These are phyloP conservation scores for Phytophthora hibernalis DNA, from an alignment of 352 stramenopile genomes.

Conservation along the genomic window DNA sequence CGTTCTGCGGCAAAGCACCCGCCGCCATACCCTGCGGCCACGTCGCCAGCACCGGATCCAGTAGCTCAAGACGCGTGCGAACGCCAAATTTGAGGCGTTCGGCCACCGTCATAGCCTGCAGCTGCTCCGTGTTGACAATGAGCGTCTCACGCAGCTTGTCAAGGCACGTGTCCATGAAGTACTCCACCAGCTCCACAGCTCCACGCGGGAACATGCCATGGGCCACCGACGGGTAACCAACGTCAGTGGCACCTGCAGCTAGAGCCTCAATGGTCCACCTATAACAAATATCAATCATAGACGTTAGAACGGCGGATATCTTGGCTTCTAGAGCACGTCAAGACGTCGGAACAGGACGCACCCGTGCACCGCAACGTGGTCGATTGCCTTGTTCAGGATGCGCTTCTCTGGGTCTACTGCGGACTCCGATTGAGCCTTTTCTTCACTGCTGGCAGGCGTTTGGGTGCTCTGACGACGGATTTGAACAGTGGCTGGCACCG, in stretches of 20 bases:
- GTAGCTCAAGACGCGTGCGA: slow-evolving; percentile 68
- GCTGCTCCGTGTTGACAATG: slow-evolving; percentile 60
- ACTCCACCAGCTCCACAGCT: slow-evolving; percentile 82
- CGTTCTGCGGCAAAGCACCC: slow-evolving; percentile 79
- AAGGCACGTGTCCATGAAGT: slow-evolving; percentile 85
- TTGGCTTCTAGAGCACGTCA: slow-evolving; percentile 14
- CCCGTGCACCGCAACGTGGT: slow-evolving; percentile 58
- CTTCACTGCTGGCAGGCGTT: slow-evolving; percentile 10
- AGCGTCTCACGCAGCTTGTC: slow-evolving; percentile 65
- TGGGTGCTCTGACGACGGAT: slow-evolving; percentile 36
- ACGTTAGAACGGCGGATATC: slow-evolving; percentile 15
- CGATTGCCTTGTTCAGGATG: slow-evolving; percentile 65
- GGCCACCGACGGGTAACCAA: slow-evolving; percentile 78
- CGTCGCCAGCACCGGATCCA: slow-evolving; percentile 60
- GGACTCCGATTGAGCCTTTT: slow-evolving; percentile 23
- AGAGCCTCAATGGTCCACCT: slow-evolving; percentile 85
- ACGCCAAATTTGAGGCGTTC: slow-evolving; percentile 87
- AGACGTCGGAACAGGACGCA: slow-evolving; percentile 26
- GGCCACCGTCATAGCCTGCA: slow-evolving; percentile 75
- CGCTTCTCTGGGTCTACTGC: slow-evolving; percentile 51
- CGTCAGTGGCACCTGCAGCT: slow-evolving; percentile 69
- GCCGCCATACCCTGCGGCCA: slow-evolving; percentile 87
- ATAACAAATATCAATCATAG: slow-evolving; percentile 14
- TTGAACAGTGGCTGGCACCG: background rate
- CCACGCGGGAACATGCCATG: slow-evolving; percentile 86